Evolutionary conservation across 2,329 filamentous ascomycete genomes (phyloP).

Genomic region (Exophiala mesophila): DNA sequence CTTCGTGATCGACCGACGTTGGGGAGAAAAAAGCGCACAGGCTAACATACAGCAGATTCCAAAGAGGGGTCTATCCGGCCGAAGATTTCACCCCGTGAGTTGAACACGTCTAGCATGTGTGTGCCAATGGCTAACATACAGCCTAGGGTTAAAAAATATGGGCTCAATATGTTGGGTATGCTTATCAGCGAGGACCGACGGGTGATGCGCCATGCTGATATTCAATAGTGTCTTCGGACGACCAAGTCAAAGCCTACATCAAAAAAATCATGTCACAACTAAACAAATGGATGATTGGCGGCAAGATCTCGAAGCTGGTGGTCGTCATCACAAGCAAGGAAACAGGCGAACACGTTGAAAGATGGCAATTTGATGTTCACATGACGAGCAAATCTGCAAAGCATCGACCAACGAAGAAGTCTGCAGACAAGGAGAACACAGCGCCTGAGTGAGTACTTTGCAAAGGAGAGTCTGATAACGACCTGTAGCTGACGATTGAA

Average conservation of each 20-base stretch:
- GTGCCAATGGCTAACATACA: slow-evolving; percentile 9
- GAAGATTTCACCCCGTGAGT: slow-evolving; percentile 90
- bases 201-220: background rate
- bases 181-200: slow-evolving; percentile 9
- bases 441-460: slow-evolving; percentile 45
- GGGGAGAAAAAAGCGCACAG: background rate
- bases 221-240: slow-evolving; percentile 74
- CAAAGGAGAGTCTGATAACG: background rate
- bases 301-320: slow-evolving; percentile 95
- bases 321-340: slow-evolving; percentile 97
- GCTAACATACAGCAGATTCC: slow-evolving; percentile 58
- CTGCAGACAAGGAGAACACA: slow-evolving; percentile 66
- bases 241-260: slow-evolving; percentile 98
- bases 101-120: background rate
- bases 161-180: slow-evolving; percentile 86
- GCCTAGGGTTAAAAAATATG: slow-evolving; percentile 88
- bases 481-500: slow-evolving; percentile 3
- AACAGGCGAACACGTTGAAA: slow-evolving; percentile 89
- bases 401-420: slow-evolving; percentile 45
- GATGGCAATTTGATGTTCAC: slow-evolving; percentile 95
- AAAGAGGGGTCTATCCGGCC: slow-evolving; percentile 76
- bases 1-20: background rate
- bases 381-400: slow-evolving; percentile 51
- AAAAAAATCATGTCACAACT: slow-evolving; percentile 99
- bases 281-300: slow-evolving; percentile 94